Evolutionary conservation across 345 rosid species (phyloP), one percentile per base, ranked within the genome.

Genomic region (Firmiana major): DNA sequence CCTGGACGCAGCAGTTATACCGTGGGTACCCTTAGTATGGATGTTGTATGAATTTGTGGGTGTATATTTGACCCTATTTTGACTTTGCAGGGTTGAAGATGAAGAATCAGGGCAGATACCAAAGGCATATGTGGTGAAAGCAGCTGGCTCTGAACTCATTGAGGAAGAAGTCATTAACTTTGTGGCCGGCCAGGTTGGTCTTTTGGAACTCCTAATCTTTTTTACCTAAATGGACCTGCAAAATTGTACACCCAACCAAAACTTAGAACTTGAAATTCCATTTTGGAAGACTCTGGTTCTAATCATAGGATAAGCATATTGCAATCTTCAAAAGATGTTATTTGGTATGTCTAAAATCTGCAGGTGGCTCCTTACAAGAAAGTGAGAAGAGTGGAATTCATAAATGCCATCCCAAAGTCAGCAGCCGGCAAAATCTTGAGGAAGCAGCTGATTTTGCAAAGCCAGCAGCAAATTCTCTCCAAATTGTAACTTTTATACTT

Each of bases 361-460:
- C 84, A 89, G 93, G 93, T 91, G 70, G 89, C 91, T 6, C 89
- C 93, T 2, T 91, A 88, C 88, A 91, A 89, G 86, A 89, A 91
- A 80, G 87, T 89, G 38, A 85, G 90, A 64, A 87, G 69, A 68
- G 95, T 89, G 45, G 77, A 66, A 46, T 88, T 91, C 74, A 81
- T 88, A 69, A 54, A 63, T 74, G 80, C 76, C 34, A 89, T 89
- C 42, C 95, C 93, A 4, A 89, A 83, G 78, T 91, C 92, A 22
- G 90, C 89, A 31, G 89, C 92, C 0, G 95, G 91, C 34, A 91
- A 91, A 80, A 87, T 91, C 67, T 75, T 86, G 75, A 88, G 90
- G 82, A 91, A 87, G 79, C 71, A 91, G 60, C 79, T 91, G 55
- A 81, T 84, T 75, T 65, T 84, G 19, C 85, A 49, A 43, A 84